Percentiles rank a stretch among this genome's conserved stretches.
Evolutionary conservation across 2,329 filamentous ascomycete genomes (phyloP).

Genomic region (Trichothecium roseum): DNA sequence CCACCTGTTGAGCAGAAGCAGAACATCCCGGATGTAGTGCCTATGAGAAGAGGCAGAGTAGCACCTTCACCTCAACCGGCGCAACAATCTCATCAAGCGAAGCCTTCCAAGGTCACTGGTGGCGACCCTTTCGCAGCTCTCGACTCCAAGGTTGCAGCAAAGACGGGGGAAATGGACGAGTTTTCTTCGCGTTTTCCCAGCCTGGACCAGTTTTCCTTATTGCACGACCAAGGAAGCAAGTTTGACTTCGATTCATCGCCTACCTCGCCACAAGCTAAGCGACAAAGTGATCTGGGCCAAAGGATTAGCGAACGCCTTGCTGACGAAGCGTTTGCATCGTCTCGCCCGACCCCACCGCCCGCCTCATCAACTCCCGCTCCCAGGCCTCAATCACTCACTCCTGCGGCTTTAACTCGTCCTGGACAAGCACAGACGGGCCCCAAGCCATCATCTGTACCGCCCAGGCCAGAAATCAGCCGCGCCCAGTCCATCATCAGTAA

Average conservation of each 20-base stretch:
- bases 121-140: slow-evolving; percentile 87
- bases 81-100: slow-evolving; percentile 40
- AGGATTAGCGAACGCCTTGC: slow-evolving; percentile 67
- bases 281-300: slow-evolving; percentile 41
- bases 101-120: slow-evolving; percentile 57
- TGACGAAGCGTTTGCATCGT: slow-evolving; percentile 68
- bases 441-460: slow-evolving; percentile 28
- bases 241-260: slow-evolving; percentile 67
- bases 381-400: slow-evolving; percentile 20
- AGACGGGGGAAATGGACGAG: slow-evolving; percentile 56
- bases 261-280: slow-evolving; percentile 35
- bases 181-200: slow-evolving; percentile 79
- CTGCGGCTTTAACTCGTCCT: slow-evolving; percentile 4
- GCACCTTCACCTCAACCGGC: slow-evolving; percentile 26
- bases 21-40: slow-evolving; percentile 76
- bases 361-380: slow-evolving; percentile 10
- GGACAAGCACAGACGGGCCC: slow-evolving; percentile 9
- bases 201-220: slow-evolving; percentile 81
- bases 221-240: slow-evolving; percentile 74
- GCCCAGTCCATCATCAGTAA: slow-evolving; percentile 55
- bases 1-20: slow-evolving; percentile 62
- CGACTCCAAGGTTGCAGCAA: slow-evolving; percentile 48
- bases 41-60: slow-evolving; percentile 79
- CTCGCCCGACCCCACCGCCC: slow-evolving; percentile 11
- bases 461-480: slow-evolving; percentile 41